These are phyloP conservation scores for Martiniozyma asiatica DNA, from an alignment of 1,139 yeast genomes.

Conservation along the genomic window DNA sequence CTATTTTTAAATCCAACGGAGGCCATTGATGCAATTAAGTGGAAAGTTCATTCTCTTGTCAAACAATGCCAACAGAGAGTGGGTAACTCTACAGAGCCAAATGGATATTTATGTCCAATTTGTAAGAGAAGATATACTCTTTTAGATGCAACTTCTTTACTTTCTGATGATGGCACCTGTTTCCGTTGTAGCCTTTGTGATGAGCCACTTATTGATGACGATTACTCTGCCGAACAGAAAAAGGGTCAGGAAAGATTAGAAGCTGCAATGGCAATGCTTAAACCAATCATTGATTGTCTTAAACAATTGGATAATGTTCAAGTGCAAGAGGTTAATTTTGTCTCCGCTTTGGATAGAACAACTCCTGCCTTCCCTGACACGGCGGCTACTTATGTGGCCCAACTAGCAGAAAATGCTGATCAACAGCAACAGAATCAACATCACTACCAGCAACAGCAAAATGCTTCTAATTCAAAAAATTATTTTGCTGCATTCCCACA, in stretches of 20 bases:
- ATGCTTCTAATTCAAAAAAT: conserved; percentile 3
- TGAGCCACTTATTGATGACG: conserved; percentile 71
- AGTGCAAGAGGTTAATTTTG: conserved; percentile 83
- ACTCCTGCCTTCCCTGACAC: conserved; percentile 75
- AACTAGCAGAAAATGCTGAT: conserved; percentile 24
- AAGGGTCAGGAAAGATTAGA: conserved; percentile 77
- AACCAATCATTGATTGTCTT: conserved; percentile 73
- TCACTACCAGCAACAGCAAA: conserved; percentile 18
- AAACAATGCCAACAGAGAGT: conserved; percentile 69
- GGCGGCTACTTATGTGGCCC: conserved; percentile 51
- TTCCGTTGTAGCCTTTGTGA: conserved; percentile 83
- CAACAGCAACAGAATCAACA: conserved; percentile 21
- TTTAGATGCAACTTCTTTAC: conserved; percentile 73
- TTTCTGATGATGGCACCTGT: conserved; percentile 68
- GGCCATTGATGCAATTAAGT: conserved; percentile 89
- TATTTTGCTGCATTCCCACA: too few relatives aligned
- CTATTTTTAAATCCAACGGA: conserved; percentile 87
- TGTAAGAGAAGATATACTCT: conserved; percentile 76
- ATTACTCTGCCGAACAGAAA: conserved; percentile 71
- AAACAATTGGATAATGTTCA: conserved; percentile 77
- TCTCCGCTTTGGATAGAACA: conserved; percentile 62
- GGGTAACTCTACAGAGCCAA: conserved; percentile 76
- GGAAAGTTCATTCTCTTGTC: conserved; percentile 89
- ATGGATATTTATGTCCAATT: conserved; percentile 83
- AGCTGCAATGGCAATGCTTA: conserved; percentile 76